phyloP scores from a whole-genome alignment of 805 yeast species.

The Saccharomycopsis sp. region DNA sequence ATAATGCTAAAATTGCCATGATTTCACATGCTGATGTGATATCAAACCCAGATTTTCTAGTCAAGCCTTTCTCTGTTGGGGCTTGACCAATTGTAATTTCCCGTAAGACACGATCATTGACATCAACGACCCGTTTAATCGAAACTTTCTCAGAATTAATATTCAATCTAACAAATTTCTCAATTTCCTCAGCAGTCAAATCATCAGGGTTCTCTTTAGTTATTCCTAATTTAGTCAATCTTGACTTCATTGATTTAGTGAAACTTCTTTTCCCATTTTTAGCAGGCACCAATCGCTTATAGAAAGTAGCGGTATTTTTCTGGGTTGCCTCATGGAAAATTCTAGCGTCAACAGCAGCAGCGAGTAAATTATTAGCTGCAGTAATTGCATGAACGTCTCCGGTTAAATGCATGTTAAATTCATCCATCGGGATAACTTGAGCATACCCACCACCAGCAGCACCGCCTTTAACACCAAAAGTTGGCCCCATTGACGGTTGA shows the following conservation, averaged over 20 bases:
- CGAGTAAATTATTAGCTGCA: slow-evolving; percentile 71
- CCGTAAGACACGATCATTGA: slow-evolving; percentile 74
- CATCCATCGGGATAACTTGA: slow-evolving; percentile 85
- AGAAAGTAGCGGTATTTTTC: slow-evolving; percentile 55
- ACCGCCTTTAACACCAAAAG: slow-evolving; percentile 85
- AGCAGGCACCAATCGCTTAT: slow-evolving; percentile 67
- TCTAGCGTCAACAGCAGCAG: slow-evolving; percentile 83
- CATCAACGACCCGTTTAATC: slow-evolving; percentile 79
- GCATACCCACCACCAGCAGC: slow-evolving; percentile 90
- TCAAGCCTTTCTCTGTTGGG: slow-evolving; percentile 70
- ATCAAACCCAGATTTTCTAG: slow-evolving; percentile 72
- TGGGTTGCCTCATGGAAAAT: slow-evolving; percentile 79
- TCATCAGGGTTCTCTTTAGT: slow-evolving; percentile 64
- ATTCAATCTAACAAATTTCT: slow-evolving; percentile 60
- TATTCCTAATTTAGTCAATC: slow-evolving; percentile 64
- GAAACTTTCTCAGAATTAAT: slow-evolving; percentile 76
- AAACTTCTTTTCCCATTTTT: slow-evolving; percentile 59
- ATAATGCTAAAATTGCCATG: slow-evolving; percentile 78
- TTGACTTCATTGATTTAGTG: slow-evolving; percentile 58
- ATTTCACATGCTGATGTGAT: slow-evolving; percentile 80
- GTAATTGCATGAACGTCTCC: slow-evolving; percentile 85
- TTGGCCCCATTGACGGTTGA: slow-evolving; percentile 87
- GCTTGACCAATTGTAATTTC: slow-evolving; percentile 77
- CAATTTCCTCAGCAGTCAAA: slow-evolving; percentile 61
- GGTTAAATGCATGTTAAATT: slow-evolving; percentile 77